These are phyloP conservation scores for Pseudohalonectria lignicola DNA, from an alignment of 2,329 filamentous ascomycete species.

Conservation along the genomic window DNA sequence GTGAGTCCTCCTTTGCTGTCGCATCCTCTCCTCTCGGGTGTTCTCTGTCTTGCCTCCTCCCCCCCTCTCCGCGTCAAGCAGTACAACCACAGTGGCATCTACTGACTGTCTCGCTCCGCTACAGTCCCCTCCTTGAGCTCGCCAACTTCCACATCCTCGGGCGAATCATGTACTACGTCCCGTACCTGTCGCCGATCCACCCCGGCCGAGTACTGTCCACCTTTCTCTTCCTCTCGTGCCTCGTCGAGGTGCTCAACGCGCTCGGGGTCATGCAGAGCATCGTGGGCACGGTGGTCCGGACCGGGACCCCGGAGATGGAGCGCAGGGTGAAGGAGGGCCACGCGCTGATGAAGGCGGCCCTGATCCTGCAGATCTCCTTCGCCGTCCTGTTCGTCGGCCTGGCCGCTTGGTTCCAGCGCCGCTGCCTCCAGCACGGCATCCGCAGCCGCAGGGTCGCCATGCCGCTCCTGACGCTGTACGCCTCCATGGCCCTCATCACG, in stretches of 20 bases:
- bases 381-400: constrained; percentile 31
- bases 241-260: constrained; percentile 35
- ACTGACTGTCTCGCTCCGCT: too few species aligned
- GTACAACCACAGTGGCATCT: too few species aligned
- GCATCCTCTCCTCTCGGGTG: not conserved
- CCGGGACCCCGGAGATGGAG: not conserved
- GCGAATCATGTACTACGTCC: constrained; percentile 49
- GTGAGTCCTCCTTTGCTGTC: constrained; percentile 15
- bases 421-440: constrained; percentile 14
- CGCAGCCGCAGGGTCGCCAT: constrained; percentile 9
- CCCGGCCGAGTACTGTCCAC: constrained; percentile 29
- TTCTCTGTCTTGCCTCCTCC: not conserved
- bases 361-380: constrained; percentile 35
- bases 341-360: constrained; percentile 26
- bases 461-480: constrained; percentile 27
- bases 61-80: not conserved
- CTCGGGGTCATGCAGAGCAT: constrained; percentile 26
- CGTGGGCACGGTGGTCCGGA: not conserved
- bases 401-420: constrained; percentile 30
- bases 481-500: constrained; percentile 30
- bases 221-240: constrained; percentile 31
- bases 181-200: constrained; percentile 41
- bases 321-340: constrained; percentile 15
- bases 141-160: constrained; percentile 54
- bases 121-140: constrained; percentile 47